phyloP scores from a whole-genome alignment of 2,329 filamentous ascomycete genomes.

The Podosphaera xanthii region DNA sequence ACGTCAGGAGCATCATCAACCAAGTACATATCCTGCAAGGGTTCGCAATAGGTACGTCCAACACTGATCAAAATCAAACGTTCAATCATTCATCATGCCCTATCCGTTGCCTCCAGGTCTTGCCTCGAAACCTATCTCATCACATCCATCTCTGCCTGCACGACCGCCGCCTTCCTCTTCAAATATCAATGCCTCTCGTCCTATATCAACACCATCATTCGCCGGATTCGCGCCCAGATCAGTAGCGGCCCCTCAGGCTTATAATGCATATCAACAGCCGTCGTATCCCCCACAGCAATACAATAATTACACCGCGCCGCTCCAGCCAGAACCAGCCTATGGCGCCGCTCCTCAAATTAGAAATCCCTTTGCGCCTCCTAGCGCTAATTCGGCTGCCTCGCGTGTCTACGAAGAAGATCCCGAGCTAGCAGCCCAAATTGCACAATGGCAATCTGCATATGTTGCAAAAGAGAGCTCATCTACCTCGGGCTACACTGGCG shows the following conservation, averaged over 20 bases:
- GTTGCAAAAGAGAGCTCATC: slow-evolving; percentile 33
- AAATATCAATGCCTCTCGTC: slow-evolving; percentile 9
- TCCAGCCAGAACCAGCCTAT: slow-evolving; percentile 18
- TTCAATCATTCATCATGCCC: slow-evolving; percentile 47
- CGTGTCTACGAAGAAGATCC: slow-evolving; percentile 34
- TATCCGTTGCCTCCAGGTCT: slow-evolving; percentile 71
- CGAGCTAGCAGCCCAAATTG: slow-evolving; percentile 76
- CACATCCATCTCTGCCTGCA: slow-evolving; percentile 48
- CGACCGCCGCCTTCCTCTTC: slow-evolving; percentile 38
- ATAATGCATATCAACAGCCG: slow-evolving; percentile 13
- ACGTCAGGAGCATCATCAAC: no score
- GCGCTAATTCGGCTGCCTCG: slow-evolving; percentile 15
- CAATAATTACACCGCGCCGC: slow-evolving; percentile 10
- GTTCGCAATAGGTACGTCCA: slow-evolving; percentile 18
- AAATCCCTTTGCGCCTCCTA: slow-evolving; percentile 54
- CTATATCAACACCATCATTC: slow-evolving; percentile 7
- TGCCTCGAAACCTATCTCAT: slow-evolving; percentile 19
- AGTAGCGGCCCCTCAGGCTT: slow-evolving; percentile 21
- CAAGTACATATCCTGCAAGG: not conserved
- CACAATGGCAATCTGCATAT: slow-evolving; percentile 87
- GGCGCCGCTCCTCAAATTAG: slow-evolving; percentile 43
- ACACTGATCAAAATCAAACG: slow-evolving; percentile 13
- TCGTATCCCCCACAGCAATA: slow-evolving; percentile 7
- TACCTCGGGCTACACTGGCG: slow-evolving; percentile 13
- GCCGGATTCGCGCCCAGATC: slow-evolving; percentile 35